Conservation (phyloP, 164 flowering plant species). For the Vitis labrusca region DNA sequence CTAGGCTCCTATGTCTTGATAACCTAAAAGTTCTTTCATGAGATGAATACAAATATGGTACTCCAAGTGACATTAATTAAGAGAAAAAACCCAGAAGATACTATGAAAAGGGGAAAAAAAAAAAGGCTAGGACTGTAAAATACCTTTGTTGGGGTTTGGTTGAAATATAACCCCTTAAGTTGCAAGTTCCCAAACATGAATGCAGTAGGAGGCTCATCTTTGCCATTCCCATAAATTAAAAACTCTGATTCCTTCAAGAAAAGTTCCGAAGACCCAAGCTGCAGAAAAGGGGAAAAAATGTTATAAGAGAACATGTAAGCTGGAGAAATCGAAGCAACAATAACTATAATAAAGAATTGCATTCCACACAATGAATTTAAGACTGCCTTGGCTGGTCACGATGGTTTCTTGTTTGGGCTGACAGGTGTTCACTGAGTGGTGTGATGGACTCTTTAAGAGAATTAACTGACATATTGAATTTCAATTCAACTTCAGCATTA, state of each 20-base stretch:
- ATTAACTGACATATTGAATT: neutral
- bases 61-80: neutral
- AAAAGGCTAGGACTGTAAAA: neutral
- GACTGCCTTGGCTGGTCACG: neutral
- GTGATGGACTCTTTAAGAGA: too few species aligned
- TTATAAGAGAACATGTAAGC: constrained; percentile 10
- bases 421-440: neutral
- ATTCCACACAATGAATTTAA: neutral
- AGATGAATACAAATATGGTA: neutral
- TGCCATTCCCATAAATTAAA: constrained; percentile 76
- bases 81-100: neutral
- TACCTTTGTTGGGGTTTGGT: constrained; percentile 90
- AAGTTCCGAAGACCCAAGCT: constrained; percentile 87
- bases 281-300: constrained; percentile 20
- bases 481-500: neutral
- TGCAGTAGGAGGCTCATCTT: constrained; percentile 88
- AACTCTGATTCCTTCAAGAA: constrained; percentile 78
- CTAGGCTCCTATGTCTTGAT: too few species aligned
- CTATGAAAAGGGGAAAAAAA: neutral
- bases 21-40: neutral
- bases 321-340: constrained; percentile 1
- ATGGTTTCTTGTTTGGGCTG: neutral
- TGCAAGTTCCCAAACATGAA: constrained; percentile 88
- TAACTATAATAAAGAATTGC: neutral
- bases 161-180: constrained; percentile 83